Conservation (phyloP, 1,284 basidiomycete genomes). For the Leccinum subfulvum region DNA sequence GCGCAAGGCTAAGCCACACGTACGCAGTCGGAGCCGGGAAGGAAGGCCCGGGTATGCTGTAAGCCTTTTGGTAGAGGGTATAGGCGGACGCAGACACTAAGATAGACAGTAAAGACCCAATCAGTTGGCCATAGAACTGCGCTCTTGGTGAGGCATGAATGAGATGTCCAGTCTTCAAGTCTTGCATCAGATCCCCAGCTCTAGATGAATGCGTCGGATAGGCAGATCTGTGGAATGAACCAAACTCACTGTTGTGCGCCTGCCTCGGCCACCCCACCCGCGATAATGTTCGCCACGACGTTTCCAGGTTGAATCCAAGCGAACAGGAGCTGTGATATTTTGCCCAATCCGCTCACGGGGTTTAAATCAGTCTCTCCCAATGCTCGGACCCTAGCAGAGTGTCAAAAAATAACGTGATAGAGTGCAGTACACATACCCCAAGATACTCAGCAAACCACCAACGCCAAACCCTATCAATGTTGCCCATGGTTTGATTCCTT, state of each 20-base stretch:
- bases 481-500: slow-evolving; percentile 94
- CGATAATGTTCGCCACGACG: slow-evolving; percentile 93
- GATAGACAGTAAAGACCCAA: slow-evolving; percentile 86
- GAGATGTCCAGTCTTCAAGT: slow-evolving; percentile 93
- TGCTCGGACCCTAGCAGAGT: slow-evolving; percentile 69
- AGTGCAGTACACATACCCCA: slow-evolving; percentile 60
- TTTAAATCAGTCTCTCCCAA: slow-evolving; percentile 93
- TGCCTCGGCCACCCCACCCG: slow-evolving; percentile 94
- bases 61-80: slow-evolving; percentile 83
- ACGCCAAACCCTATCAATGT: slow-evolving; percentile 82
- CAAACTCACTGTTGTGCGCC: slow-evolving; percentile 84
- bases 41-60: slow-evolving; percentile 83
- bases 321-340: slow-evolving; percentile 92
- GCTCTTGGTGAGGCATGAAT: slow-evolving; percentile 84
- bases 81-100: slow-evolving; percentile 88
- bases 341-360: slow-evolving; percentile 91
- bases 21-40: slow-evolving; percentile 95
- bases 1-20: slow-evolving; percentile 87
- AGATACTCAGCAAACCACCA: slow-evolving; percentile 81
- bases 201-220: slow-evolving; percentile 38
- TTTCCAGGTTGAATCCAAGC: slow-evolving; percentile 93
- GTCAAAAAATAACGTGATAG: slow-evolving; percentile 14
- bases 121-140: slow-evolving; percentile 86
- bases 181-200: slow-evolving; percentile 97
- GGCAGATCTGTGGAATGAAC: neutral